These are phyloP conservation scores for Phytophthora vignae DNA, from an alignment of 352 stramenopile species.

Conservation along the genomic window DNA sequence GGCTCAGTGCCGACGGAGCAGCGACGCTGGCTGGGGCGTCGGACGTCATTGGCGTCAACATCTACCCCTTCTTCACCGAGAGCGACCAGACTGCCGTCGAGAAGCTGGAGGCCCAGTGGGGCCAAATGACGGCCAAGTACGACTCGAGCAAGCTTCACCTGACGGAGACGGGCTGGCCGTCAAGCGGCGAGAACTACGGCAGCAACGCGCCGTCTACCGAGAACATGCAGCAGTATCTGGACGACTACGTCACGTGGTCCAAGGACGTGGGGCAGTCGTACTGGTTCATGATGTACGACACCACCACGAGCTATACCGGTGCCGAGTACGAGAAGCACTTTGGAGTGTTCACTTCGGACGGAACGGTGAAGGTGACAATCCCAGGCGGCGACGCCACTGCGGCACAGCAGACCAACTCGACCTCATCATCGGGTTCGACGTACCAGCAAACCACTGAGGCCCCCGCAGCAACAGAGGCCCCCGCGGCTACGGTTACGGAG, in stretches of 20 bases:
- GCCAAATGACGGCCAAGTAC: conserved; percentile 54
- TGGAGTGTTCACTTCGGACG: conserved; percentile 51
- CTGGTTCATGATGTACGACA: conserved; percentile 82
- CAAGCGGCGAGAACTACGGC: conserved; percentile 38
- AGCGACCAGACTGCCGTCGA: conserved; percentile 44
- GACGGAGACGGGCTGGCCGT: conserved; percentile 73
- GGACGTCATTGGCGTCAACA: conserved; percentile 65
- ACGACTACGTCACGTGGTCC: conserved; percentile 59
- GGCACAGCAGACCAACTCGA: conserved; percentile 19
- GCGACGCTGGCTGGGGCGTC: conserved; percentile 46
- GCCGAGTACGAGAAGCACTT: conserved; percentile 70
- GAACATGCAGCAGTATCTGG: conserved; percentile 49
- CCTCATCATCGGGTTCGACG: conserved; percentile 16
- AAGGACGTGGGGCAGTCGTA: conserved; percentile 42
- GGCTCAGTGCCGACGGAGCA: conserved; percentile 47
- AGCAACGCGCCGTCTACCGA: conserved; percentile 52
- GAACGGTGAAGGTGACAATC: conserved; percentile 49
- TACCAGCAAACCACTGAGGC: conserved; percentile 15
- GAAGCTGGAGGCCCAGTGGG: conserved; percentile 63
- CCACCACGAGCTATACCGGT: conserved; percentile 48
- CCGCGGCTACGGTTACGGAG: not conserved
- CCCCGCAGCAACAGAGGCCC: not conserved
- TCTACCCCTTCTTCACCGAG: conserved; percentile 79
- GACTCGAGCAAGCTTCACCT: conserved; percentile 50
- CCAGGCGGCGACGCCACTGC: conserved; percentile 14